Evolutionary conservation across 306 rosid species (phyloP), one percentile per base, ranked within the genome.

Genomic region (Cyamopsis tetragonoloba): DNA sequence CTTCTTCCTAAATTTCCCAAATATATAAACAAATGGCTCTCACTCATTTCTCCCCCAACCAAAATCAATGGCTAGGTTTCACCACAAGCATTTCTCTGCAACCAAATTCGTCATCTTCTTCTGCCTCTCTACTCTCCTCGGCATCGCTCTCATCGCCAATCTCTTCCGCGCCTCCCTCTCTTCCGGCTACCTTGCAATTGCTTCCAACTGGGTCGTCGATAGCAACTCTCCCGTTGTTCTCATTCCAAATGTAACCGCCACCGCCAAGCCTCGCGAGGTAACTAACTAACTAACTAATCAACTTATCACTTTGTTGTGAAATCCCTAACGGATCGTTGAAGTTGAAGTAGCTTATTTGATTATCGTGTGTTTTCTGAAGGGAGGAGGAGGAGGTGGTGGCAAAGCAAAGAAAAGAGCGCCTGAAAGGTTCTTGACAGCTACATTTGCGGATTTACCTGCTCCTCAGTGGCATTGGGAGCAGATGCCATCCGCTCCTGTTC

Each of bases 401-500:
- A 30, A 23, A 53, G 65, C 31, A 6, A 72, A 70, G 61, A 65
- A 46, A 39, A 51, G 11, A 43, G 70, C 24, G 35, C n/a, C 78
- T 17, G 66, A 73, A 71, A 83, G 82, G 50, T 22, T 75, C 47
- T 47, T 89, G 31, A 77, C 96, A 0, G 83, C 79, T 56, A 87
- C 96, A 1, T 87, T 66, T 76, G 95, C 95, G 3, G 98, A 89
- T 81, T 75, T 92, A 55, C 80, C 88, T 58, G 98, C 96, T 42
- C 95, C 95, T 18, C 83, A 84, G 12, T 80, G 76, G 78, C 72
- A 71, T 30, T 92, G 96, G 98, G 96, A 92, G 70, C 78, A 81
- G 43, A 84, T 92, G 91, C 81, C 88, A 0, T 55, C 92, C 2
- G 96, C 98, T 19, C 95, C 98, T 0, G 96, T 92, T 11, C 96